Evolutionary conservation across 2,329 filamentous ascomycete genomes (phyloP), one percentile per base, ranked within the genome.

Genomic region (Cadophora gregata): DNA sequence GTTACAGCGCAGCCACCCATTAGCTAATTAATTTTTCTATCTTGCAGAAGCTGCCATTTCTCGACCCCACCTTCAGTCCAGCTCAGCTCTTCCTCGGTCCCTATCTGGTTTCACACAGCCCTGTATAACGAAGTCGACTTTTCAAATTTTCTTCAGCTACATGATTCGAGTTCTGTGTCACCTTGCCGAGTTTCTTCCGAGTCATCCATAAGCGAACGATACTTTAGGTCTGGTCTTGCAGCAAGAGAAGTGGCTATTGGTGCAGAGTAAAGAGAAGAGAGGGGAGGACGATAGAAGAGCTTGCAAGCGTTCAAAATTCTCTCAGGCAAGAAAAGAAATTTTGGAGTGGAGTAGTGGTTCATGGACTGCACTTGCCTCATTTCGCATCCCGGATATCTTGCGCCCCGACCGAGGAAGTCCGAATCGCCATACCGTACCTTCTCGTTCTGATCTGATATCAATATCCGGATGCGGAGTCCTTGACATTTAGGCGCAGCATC

Each of bases 401-500:
- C 24, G 24, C 38, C 60, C 60, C 31, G 12, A 21, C 19, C 51
- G 29, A 55, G 51, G 29, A 55, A 55, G 8, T 19, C 21, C 53
- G 21, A 58, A 19, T 58, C 19, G 53, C 53, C 19, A 58, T 25
- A 38, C 29, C 50, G 50, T 29, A 33, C 33, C 24, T 56, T 47
- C 61, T 50, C 21, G 50, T 16, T 25, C 19, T 47, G 29, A 33
- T 27, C 25, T 16, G 27, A 29, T 10, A 29, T 36, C 25, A 42
- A 14, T 21, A 14, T 66, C 64, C 67, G 71, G 66, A 73, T 73
- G 69, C 66, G 38, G 58, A 38, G 56, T 62, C 60, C 59, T 64
- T 70, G 45, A 61, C 50, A 16, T 61, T 29, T 29, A 58, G 73
- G 70, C 73, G 69, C 72, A 75, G 75, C 71, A 67, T 70, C 72